A percentile compares a stretch with the other conserved stretches of the same genome.
These are phyloP conservation scores for Diaporthe eres DNA, from an alignment of 2,329 filamentous ascomycete genomes.

Conservation along the genomic window DNA sequence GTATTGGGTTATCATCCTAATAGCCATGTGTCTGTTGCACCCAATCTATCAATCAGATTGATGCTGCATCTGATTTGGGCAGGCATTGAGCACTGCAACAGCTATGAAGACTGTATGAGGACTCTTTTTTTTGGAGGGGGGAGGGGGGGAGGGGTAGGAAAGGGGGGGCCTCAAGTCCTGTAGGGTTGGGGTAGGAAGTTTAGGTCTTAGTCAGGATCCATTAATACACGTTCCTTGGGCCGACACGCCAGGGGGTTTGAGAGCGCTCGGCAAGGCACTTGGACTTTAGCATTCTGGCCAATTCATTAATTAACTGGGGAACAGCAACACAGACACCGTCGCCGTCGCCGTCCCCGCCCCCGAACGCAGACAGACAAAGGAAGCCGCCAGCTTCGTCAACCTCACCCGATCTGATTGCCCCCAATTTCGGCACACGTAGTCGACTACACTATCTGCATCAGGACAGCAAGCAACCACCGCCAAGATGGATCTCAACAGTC, in stretches of 20 bases:
- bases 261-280: constrained; percentile 34
- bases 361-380: constrained; percentile 33
- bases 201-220: constrained; percentile 34
- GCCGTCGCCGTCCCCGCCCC: constrained; percentile 6
- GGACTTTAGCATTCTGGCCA: constrained; percentile 32
- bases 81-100: neutral
- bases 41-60: neutral
- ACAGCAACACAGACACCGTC: constrained; percentile 21
- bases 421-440: neutral
- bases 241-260: constrained; percentile 33
- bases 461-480: constrained; percentile 34
- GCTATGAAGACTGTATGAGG: neutral
- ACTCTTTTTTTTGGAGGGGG: neutral
- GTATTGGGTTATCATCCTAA: too few relatives aligned
- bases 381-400: constrained; percentile 7
- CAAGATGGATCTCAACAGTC: constrained; percentile 86
- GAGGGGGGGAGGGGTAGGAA: too few relatives aligned
- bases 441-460: neutral
- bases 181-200: neutral
- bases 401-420: constrained; percentile 8
- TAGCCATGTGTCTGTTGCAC: neutral
- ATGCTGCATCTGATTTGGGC: neutral
- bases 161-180: neutral
- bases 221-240: constrained; percentile 17
- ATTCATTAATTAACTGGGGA: constrained; percentile 12